Percentiles rank a stretch among this genome's conserved stretches.
Evolutionary conservation across 768 basidiomycete genomes (phyloP).

Genomic region (Amanita inopinata): DNA sequence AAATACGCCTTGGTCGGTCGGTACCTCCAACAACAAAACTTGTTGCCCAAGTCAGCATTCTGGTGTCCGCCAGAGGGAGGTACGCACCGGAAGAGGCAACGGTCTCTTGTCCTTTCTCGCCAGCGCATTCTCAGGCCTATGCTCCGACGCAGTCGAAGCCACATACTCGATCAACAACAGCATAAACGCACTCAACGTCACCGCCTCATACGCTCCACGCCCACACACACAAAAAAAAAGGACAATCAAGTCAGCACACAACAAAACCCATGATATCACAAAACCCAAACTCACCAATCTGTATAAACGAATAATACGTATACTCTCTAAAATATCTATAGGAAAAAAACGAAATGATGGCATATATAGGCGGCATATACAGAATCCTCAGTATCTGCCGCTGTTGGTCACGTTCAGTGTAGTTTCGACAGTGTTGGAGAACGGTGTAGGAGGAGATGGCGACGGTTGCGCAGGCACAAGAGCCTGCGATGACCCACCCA

Average conservation of each 20-base stretch:
- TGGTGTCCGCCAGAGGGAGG: neutral
- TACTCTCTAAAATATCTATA: slow-evolving; percentile 79
- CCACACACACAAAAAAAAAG: too few relatives aligned
- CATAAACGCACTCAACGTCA: slow-evolving; percentile 84
- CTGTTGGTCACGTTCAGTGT: slow-evolving; percentile 62
- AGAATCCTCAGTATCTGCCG: slow-evolving; percentile 76
- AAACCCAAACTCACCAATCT: slow-evolving; percentile 30
- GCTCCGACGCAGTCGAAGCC: slow-evolving; percentile 53
- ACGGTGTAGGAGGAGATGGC: slow-evolving; percentile 50
- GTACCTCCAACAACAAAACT: slow-evolving; percentile 80
- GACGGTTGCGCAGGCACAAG: slow-evolving; percentile 49
- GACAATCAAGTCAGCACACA: too few relatives aligned
- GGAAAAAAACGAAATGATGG: slow-evolving; percentile 76
- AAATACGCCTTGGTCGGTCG: slow-evolving; percentile 85
- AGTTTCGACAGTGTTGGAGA: slow-evolving; percentile 53
- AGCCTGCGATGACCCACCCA: slow-evolving; percentile 68
- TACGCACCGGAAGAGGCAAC: slow-evolving; percentile 53
- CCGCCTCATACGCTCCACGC: slow-evolving; percentile 76
- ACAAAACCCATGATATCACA: too few relatives aligned
- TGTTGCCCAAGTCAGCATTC: slow-evolving; percentile 1
- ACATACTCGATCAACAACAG: slow-evolving; percentile 81
- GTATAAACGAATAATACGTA: slow-evolving; percentile 38
- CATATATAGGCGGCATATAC: slow-evolving; percentile 80
- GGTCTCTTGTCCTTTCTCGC: slow-evolving; percentile 69
- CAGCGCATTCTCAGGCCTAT: slow-evolving; percentile 58